These are phyloP conservation scores for Sphaerosporella brunnea DNA, from an alignment of 495 filamentous ascomycete genomes.

Conservation along the genomic window DNA sequence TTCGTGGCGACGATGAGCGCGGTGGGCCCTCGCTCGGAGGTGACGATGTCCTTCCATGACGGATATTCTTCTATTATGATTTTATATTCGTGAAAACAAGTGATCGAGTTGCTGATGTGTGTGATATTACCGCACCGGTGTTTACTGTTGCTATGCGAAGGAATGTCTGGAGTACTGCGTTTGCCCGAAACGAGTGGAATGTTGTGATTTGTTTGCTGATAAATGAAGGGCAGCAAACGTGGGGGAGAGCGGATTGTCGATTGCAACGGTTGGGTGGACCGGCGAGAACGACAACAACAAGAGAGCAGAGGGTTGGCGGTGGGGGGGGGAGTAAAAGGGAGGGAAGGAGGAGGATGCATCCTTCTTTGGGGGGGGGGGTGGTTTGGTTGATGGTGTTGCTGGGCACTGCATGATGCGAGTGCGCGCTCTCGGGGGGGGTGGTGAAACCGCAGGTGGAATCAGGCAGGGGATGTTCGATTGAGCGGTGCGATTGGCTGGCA, in stretches of 20 bases:
- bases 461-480: too few relatives aligned
- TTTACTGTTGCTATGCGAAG: slow-evolving; percentile 5
- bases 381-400: too few relatives aligned
- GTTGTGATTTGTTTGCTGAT: slow-evolving; percentile 21
- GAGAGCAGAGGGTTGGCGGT: not conserved
- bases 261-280: not conserved
- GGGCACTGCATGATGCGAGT: too few relatives aligned
- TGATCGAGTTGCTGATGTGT: slow-evolving; percentile 5
- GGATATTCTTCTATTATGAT: not conserved
- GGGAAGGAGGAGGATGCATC: slow-evolving; percentile 2
- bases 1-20: not conserved
- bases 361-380: too few relatives aligned
- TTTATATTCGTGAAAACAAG: not conserved
- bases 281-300: not conserved
- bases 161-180: slow-evolving; percentile 14
- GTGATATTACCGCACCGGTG: slow-evolving; percentile 7
- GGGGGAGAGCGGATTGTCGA: not conserved
- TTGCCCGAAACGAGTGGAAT: too few relatives aligned
- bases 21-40: not conserved
- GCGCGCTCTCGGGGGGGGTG: too few relatives aligned
- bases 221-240: slow-evolving; percentile 24
- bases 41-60: not conserved
- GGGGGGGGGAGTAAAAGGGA: not conserved
- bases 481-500: too few relatives aligned
- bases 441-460: too few relatives aligned